Evolutionary conservation across 2,329 filamentous ascomycete species (phyloP).

Genomic region (Dactylellina leptospora): DNA sequence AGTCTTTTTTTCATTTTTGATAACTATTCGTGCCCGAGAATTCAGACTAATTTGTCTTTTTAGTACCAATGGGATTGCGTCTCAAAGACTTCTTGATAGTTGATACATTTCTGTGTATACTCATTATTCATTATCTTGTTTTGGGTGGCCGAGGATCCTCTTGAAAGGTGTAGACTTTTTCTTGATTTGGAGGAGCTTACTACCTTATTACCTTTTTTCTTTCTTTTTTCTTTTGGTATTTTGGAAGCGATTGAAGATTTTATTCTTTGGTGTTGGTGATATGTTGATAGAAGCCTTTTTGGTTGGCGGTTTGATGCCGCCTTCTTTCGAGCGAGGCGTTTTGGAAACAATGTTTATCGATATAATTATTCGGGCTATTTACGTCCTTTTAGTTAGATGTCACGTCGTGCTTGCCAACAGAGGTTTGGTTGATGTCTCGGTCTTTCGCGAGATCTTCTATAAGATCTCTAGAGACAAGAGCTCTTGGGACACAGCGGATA

Average conservation of each 20-base stretch:
- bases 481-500: too few species aligned
- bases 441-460: background rate
- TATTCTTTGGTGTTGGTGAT: too few species aligned
- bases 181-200: too few species aligned
- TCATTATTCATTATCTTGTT: background rate
- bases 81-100: conserved; percentile 34
- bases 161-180: too few species aligned
- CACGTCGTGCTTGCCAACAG: background rate
- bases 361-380: background rate
- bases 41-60: too few species aligned
- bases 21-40: too few species aligned
- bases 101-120: background rate
- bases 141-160: too few species aligned
- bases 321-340: background rate
- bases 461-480: too few species aligned
- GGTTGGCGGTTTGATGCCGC: background rate
- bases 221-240: background rate
- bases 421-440: background rate
- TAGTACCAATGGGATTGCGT: conserved; percentile 70
- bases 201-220: background rate
- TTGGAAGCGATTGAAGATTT: conserved; percentile 1
- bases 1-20: conserved; percentile 60
- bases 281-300: conserved; percentile 21
- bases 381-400: background rate
- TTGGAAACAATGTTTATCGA: background rate